phyloP scores from a whole-genome alignment of 345 rosid genomes.

The Gossypium arboreum region DNA sequence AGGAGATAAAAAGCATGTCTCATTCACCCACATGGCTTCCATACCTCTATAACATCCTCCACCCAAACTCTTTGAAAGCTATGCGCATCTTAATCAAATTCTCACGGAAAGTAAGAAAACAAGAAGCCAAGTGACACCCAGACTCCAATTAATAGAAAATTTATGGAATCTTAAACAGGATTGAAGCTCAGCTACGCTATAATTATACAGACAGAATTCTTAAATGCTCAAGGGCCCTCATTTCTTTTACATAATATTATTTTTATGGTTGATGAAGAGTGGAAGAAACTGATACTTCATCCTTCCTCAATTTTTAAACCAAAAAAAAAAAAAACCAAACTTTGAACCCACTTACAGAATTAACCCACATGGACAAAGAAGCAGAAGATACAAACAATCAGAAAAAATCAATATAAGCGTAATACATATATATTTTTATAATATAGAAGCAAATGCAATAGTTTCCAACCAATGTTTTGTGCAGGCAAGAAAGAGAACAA shows the following conservation, averaged over 20 bases:
- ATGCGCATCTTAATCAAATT: conserved; percentile 6
- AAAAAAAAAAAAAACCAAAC: neutral
- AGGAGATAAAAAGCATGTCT: conserved; percentile 38
- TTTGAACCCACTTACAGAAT: neutral
- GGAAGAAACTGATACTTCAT: conserved; percentile 18
- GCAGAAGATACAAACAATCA: conserved; percentile 6
- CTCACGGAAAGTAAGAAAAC: conserved; percentile 8
- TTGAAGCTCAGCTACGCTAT: conserved; percentile 27
- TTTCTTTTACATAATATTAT: conserved; percentile 10
- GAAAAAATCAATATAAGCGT: neutral
- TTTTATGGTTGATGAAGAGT: conserved; percentile 15
- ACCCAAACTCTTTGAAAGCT: conserved; percentile 35
- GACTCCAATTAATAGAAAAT: conserved; percentile 5
- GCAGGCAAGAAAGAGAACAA: neutral
- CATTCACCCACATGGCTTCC: conserved; percentile 54
- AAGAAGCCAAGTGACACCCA: conserved; percentile 14
- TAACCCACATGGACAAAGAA: conserved; percentile 19
- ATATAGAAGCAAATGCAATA: neutral
- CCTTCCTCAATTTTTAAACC: conserved; percentile 22
- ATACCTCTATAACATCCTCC: conserved; percentile 36
- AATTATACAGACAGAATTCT: conserved; percentile 20
- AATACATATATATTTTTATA: neutral
- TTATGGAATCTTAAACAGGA: conserved; percentile 15
- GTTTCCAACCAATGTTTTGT: neutral
- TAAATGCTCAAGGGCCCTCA: conserved; percentile 41